Base-by-base conservation (phyloP, 139 green algal genomes). In the Dunaliella sp. region DNA sequence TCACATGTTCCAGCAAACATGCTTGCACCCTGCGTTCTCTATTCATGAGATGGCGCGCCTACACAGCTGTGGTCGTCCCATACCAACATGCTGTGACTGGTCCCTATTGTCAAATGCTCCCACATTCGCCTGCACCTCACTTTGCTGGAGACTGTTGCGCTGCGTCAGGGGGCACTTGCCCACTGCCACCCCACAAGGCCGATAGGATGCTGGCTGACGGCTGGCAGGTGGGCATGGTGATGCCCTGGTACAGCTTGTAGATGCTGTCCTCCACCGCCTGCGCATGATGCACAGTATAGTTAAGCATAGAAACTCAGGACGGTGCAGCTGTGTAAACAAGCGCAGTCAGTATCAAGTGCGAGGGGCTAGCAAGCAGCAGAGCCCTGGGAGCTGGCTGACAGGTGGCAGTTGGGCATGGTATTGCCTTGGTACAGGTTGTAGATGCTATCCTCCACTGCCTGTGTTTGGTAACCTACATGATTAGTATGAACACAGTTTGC, bases 141-240 rank as follows among this genome's bases (percentile, higher is more conserved):
- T n/a, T 81, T 81, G 76, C 76, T 38, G 76, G n/a, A 22, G 76
- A 16, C 48, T 65, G 16, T 16, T 65, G 7, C 7, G 7, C 48
- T 65, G 48, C 48, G 48, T 7, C 48, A 26, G 76, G n/a, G n/a
- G n/a, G n/a, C n/a, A 24, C 76, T 81, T 12, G n/a, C 2, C 76
- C 34, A 2, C 76, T 31, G 1, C 76, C 31, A 2, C 76, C 76
- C 76, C 76, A 81, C 12, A 81, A 38, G 30, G n/a, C 76, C 34
- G 76, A 81, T 12, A 81, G 76, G 12, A 81, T 34, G 33, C n/a
- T 34, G 12, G 7, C 34, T 33, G 76, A 81, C 12, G 76, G 76
- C 76, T 81, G 76, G n/a, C n/a, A 38, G 1, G 76, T 34, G 22
- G 76, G 76, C 76, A 81, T 81, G 76, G 25, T 34, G 30, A 81